A percentile compares a stretch with the other conserved stretches of the same genome.
phyloP scores from a whole-genome alignment of 2,329 filamentous ascomycete genomes.

The Nigrospora sphaerica region DNA sequence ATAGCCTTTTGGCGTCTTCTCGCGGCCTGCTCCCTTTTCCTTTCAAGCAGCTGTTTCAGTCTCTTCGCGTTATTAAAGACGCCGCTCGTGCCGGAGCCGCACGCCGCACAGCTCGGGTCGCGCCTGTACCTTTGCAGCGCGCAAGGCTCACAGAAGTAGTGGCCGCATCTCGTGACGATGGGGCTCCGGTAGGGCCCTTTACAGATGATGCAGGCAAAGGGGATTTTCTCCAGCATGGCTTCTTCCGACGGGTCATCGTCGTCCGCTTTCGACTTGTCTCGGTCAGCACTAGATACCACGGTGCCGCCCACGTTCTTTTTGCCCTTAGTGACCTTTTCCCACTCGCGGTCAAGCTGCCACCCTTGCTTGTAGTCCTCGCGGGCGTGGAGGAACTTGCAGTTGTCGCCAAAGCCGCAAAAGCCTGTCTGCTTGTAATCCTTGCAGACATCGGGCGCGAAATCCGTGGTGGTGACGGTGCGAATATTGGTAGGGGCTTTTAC shows the following conservation, averaged over 20 bases:
- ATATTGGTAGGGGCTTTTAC: conserved; percentile 86
- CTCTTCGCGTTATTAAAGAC: conserved; percentile 87
- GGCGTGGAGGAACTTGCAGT: conserved; percentile 74
- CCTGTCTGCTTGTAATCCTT: conserved; percentile 88
- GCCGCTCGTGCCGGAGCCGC: conserved; percentile 76
- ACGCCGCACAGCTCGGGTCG: conserved; percentile 80
- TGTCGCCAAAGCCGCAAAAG: conserved; percentile 65
- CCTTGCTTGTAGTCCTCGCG: conserved; percentile 80
- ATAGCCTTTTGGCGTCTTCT: conserved; percentile 48
- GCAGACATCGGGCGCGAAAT: conserved; percentile 89
- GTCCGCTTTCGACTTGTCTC: conserved; percentile 23
- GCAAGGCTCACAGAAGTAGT: conserved; percentile 93
- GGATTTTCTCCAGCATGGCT: conserved; percentile 72
- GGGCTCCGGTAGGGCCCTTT: conserved; percentile 70
- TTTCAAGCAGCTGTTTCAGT: conserved; percentile 71
- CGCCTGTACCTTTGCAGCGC: conserved; percentile 81
- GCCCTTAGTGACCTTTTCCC: conserved; percentile 77
- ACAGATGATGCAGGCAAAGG: conserved; percentile 86
- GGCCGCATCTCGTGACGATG: conserved; percentile 81
- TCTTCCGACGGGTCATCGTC: conserved; percentile 54
- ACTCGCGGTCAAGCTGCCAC: conserved; percentile 92
- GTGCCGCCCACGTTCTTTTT: conserved; percentile 57
- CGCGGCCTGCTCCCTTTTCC: conserved; percentile 56
- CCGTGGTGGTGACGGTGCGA: conserved; percentile 80
- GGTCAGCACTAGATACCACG: conserved; percentile 52